A percentile compares a stretch with the other conserved stretches of the same genome.
Evolutionary conservation across 2,329 filamentous ascomycete genomes (phyloP).

Genomic region (Fonsecaea erecta): DNA sequence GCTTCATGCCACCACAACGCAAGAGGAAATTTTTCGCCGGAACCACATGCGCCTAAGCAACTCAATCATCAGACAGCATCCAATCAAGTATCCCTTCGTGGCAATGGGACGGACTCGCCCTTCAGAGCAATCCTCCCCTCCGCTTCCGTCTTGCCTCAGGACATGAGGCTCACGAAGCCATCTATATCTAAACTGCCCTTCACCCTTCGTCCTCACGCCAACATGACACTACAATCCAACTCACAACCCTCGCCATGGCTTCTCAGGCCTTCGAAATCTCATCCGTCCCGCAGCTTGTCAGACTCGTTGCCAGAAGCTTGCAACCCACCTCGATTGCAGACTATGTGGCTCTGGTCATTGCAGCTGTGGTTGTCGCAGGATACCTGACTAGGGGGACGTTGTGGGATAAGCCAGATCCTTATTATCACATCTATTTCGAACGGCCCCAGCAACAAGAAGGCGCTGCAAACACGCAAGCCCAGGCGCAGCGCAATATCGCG

Average conservation of each 20-base stretch:
- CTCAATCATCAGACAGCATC: not conserved
- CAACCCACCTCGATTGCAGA: conserved; percentile 46
- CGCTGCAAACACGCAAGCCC: conserved; percentile 32
- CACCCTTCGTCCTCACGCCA: not conserved
- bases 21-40: conserved; percentile 4
- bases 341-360: conserved; percentile 44
- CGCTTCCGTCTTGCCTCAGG: not conserved
- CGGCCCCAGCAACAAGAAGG: conserved; percentile 52
- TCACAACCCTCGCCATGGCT: not conserved
- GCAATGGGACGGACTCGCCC: not conserved
- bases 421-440: conserved; percentile 55
- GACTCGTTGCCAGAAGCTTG: not conserved
- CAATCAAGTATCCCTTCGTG: not conserved
- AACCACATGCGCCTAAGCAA: not conserved
- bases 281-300: not conserved
- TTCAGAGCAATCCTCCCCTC: not conserved
- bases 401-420: conserved; percentile 58
- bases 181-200: not conserved
- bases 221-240: not conserved
- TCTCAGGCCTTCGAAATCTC: not conserved
- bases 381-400: conserved; percentile 51
- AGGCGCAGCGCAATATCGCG: conserved; percentile 48
- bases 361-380: conserved; percentile 44
- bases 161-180: conserved; percentile 2
- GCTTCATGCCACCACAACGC: conserved; percentile 7